phyloP scores from a whole-genome alignment of 1,284 basidiomycete species.

The Meripilus lineatus region DNA sequence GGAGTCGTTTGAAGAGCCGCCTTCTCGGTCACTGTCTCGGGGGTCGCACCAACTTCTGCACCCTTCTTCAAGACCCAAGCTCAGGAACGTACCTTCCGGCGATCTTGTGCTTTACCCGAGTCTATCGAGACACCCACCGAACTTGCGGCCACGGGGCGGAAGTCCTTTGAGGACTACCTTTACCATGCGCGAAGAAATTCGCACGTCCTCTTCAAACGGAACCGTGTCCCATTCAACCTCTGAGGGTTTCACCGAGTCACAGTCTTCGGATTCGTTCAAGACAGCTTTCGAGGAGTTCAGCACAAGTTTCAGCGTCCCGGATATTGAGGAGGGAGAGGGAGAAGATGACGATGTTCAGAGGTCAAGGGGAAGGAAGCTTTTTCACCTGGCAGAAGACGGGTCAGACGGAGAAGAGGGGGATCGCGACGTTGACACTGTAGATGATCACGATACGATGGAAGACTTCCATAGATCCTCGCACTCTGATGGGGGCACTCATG shows the following conservation, averaged over 20 bases:
- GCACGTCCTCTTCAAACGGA: no score
- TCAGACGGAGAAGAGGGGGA: slow-evolving; percentile 12
- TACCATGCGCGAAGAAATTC: no score
- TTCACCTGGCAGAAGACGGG: slow-evolving; percentile 19
- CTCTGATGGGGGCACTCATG: slow-evolving; percentile 9
- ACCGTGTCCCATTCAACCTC: slow-evolving; percentile 10
- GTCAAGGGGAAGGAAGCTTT: slow-evolving; percentile 18
- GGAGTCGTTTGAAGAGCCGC: not conserved
- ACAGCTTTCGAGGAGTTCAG: slow-evolving; percentile 1
- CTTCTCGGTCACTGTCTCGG: not conserved
- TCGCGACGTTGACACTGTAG: slow-evolving; percentile 1
- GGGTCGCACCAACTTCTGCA: not conserved
- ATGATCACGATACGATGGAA: slow-evolving; percentile 5
- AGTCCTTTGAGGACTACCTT: not conserved
- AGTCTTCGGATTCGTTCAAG: slow-evolving; percentile 1
- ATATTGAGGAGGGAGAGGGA: no score
- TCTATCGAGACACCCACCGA: slow-evolving; percentile 12
- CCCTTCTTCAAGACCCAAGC: not conserved
- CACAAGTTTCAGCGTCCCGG: no score
- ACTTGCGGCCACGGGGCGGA: not conserved
- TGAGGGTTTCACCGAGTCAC: not conserved
- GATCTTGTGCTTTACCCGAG: slow-evolving; percentile 17
- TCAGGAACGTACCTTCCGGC: not conserved
- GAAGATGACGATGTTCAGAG: not conserved
- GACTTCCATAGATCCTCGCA: no score